These are phyloP conservation scores for Chiua virens DNA, from an alignment of 768 basidiomycete species.

Conservation along the genomic window DNA sequence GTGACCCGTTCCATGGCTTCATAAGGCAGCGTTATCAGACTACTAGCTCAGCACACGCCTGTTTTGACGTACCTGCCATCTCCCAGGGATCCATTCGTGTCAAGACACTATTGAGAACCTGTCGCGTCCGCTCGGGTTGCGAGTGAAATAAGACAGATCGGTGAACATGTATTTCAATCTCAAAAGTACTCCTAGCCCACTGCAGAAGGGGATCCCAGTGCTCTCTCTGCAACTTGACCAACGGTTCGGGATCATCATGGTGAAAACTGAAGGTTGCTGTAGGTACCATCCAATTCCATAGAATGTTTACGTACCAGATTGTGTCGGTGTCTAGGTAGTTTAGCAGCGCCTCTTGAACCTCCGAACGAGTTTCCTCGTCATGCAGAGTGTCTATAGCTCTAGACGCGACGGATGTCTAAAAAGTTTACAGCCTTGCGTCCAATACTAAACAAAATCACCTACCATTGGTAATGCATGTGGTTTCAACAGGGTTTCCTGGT, in stretches of 20 bases:
- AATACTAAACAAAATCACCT: constrained; percentile 16
- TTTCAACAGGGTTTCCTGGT: constrained; percentile 81
- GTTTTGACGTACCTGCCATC: constrained; percentile 69
- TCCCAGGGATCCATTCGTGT: constrained; percentile 76
- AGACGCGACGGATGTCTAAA: constrained; percentile 87
- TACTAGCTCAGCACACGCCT: neutral
- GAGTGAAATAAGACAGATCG: constrained; percentile 67
- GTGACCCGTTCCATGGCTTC: constrained; percentile 90
- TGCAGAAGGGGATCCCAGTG: constrained; percentile 89
- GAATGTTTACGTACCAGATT: constrained; percentile 58
- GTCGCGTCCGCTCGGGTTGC: constrained; percentile 70
- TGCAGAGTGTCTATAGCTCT: constrained; percentile 81
- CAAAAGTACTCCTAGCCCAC: constrained; percentile 72
- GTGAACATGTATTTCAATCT: constrained; percentile 64
- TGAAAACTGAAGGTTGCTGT: constrained; percentile 61
- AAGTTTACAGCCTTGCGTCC: constrained; percentile 6
- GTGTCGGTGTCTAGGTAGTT: constrained; percentile 95
- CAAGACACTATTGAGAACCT: constrained; percentile 57
- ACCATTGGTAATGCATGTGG: constrained; percentile 93
- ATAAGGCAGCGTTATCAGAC: neutral
- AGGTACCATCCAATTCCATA: neutral
- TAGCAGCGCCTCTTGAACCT: constrained; percentile 69
- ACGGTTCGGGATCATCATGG: constrained; percentile 68
- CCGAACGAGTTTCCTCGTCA: constrained; percentile 51
- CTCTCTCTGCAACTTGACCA: constrained; percentile 73